Evolutionary conservation across 1,284 basidiomycete species (phyloP).

Genomic region (Butyriboletus appendiculatus): DNA sequence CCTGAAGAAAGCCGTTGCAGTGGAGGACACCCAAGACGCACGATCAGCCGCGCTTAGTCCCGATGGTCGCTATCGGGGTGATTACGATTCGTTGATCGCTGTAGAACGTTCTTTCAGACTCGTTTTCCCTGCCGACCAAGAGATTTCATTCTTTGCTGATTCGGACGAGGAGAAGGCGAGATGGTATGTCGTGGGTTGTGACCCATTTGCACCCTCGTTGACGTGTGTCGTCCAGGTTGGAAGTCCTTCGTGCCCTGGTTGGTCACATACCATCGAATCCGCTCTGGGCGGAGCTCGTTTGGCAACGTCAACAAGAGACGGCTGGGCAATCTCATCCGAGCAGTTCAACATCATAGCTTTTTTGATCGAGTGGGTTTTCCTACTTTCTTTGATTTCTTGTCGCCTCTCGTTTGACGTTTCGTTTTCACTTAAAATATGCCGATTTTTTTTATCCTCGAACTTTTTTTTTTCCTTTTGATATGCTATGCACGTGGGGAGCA

Average conservation of each 20-base stretch:
- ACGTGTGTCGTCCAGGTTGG: slow-evolving; percentile 57
- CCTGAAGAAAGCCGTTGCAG: slow-evolving; percentile 76
- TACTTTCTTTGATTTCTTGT: slow-evolving; percentile 8
- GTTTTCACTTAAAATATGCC: background rate
- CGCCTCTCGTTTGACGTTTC: slow-evolving; percentile 5
- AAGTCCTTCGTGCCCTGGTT: slow-evolving; percentile 76
- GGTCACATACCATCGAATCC: slow-evolving; percentile 88
- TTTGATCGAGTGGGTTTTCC: background rate
- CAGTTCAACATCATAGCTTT: slow-evolving; percentile 7
- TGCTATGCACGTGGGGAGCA: slow-evolving; percentile 14
- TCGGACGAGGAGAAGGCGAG: slow-evolving; percentile 83
- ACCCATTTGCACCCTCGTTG: background rate
- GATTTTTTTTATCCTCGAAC: background rate
- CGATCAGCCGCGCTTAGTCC: slow-evolving; percentile 47
- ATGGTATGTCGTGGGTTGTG: slow-evolving; percentile 63
- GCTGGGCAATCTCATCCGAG: slow-evolving; percentile 19
- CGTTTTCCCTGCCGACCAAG: slow-evolving; percentile 77
- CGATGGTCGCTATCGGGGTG: slow-evolving; percentile 49
- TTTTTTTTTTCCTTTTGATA: slow-evolving; percentile 11
- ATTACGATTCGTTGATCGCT: slow-evolving; percentile 72
- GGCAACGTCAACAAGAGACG: slow-evolving; percentile 67
- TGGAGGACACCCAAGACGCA: slow-evolving; percentile 75
- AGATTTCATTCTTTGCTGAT: slow-evolving; percentile 91
- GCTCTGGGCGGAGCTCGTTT: slow-evolving; percentile 87
- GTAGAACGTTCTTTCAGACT: slow-evolving; percentile 88